Evolutionary conservation across 1,284 basidiomycete species (phyloP).

Genomic region (Cryptococcus sp.): DNA sequence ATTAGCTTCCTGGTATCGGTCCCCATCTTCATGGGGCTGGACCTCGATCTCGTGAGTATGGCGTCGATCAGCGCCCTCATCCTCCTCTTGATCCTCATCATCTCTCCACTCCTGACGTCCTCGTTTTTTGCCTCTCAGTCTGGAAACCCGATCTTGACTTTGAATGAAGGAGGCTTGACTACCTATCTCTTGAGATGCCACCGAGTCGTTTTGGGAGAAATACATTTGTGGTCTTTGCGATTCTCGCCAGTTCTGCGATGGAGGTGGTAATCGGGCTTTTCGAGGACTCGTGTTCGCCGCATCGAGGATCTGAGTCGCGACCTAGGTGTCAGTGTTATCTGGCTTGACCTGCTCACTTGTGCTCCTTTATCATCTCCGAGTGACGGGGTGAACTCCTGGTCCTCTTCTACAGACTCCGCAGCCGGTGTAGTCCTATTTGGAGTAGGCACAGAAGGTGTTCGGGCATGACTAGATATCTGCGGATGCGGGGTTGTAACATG

Average conservation of each 20-base stretch:
- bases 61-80: not conserved
- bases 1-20: not conserved
- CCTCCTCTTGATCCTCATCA: not conserved
- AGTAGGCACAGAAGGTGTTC: no score
- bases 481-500: not conserved
- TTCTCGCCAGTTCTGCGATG: not conserved
- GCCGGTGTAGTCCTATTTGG: no score
- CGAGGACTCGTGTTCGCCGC: no score
- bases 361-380: no score
- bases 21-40: not conserved
- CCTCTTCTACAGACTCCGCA: no score
- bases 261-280: not conserved
- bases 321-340: no score
- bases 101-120: not conserved
- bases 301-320: no score
- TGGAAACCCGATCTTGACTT: not conserved
- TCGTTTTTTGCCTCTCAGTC: not conserved
- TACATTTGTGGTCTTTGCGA: not conserved
- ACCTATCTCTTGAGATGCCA: not conserved
- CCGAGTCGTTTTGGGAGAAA: no score
- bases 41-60: not conserved
- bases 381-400: no score
- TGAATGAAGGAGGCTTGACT: not conserved
- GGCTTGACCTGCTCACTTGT: no score
- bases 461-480: no score